Base-by-base conservation (phyloP, 2,329 filamentous ascomycete genomes). In the Botrytis elliptica region DNA sequence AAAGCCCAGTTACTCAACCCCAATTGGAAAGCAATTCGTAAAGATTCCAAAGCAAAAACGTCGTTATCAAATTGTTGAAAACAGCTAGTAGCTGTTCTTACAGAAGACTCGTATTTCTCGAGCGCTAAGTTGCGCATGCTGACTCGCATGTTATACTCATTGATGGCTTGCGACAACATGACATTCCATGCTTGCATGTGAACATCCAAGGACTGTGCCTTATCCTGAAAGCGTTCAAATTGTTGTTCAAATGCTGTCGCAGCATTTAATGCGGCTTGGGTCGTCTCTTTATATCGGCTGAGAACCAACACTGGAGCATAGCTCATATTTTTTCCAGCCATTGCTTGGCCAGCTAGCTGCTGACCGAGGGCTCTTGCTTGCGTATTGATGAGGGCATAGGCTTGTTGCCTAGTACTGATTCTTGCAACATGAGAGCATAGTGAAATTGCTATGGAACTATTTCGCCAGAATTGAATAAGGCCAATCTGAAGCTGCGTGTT, bases 201-300 rank as follows among this genome's bases (percentile, higher is more conserved):
- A 57, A 1, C 29, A 25, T 68, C 49, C 49, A 68, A 57, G 33
- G 65, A 68, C 49, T 55, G 22, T 29, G 65, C 36, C 55, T 68
- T 68, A n/a, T 68, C 65, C 49, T 57, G 36, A 22, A 68, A 68
- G 40, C 65, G 65, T 22, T 68, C 65, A 42, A 68, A 68, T 29
- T 68, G 65, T 6, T 57, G 16, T 42, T 68, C 65, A 7, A 68
- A 68, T 12, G 65, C 65, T 40, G 40, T 8, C 4, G 65, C 65
- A 29, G 65, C 65, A 22, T 57, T 68, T 14, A 68, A 29, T 4
- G 36, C 65, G 12, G 8, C 55, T n/a, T 68, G 65, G 0, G 65
- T 68, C 16, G 65, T 68, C 36, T 68, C 46, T 40, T 68, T 68
- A 14, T 68, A 68, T 55, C 65, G 46, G 10, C 36, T 55, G 22